A percentile compares a stretch with the other conserved stretches of the same genome.
These are phyloP conservation scores for Dipteronia dyeriana DNA, from an alignment of 345 rosid genomes.

Conservation along the genomic window DNA sequence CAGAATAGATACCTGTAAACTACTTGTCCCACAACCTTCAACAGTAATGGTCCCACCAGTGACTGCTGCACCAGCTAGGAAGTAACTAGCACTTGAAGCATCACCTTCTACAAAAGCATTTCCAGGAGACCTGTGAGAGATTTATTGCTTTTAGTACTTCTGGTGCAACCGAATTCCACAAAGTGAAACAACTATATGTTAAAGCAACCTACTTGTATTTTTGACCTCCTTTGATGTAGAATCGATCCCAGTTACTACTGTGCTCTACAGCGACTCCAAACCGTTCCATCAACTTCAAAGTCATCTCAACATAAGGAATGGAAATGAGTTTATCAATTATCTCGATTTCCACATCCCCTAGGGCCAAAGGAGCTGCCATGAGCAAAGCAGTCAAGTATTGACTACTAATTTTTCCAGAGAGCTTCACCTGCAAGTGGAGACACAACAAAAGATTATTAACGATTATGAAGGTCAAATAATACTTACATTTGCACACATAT, in stretches of 20 bases:
- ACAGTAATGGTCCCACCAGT: constrained; percentile 94
- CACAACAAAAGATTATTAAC: constrained; percentile 8
- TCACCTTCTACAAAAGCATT: constrained; percentile 94
- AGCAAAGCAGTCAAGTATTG: constrained; percentile 97
- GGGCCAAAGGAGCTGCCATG: constrained; percentile 97
- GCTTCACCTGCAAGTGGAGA: constrained; percentile 72
- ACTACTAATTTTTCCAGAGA: constrained; percentile 92
- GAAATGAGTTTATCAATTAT: constrained; percentile 86
- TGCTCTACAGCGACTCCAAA: constrained; percentile 78
- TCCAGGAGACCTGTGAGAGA: constrained; percentile 76
- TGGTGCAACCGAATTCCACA: neutral
- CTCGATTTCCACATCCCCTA: constrained; percentile 88
- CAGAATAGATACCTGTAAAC: constrained; percentile 68
- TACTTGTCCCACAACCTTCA: constrained; percentile 94
- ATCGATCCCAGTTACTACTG: constrained; percentile 82
- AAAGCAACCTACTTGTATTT: constrained; percentile 70
- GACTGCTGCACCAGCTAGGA: constrained; percentile 95
- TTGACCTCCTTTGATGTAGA: constrained; percentile 79
- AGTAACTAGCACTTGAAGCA: constrained; percentile 99
- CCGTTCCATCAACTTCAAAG: constrained; percentile 91
- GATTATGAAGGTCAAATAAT: constrained; percentile 5
- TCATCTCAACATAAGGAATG: constrained; percentile 97
- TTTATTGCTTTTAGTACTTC: constrained; percentile 11
- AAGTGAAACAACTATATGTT: neutral
- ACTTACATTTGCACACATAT: neutral